These are phyloP conservation scores for Miscanthus lutarioriparius DNA, from an alignment of 176 grass and related monocot species.

Conservation along the genomic window DNA sequence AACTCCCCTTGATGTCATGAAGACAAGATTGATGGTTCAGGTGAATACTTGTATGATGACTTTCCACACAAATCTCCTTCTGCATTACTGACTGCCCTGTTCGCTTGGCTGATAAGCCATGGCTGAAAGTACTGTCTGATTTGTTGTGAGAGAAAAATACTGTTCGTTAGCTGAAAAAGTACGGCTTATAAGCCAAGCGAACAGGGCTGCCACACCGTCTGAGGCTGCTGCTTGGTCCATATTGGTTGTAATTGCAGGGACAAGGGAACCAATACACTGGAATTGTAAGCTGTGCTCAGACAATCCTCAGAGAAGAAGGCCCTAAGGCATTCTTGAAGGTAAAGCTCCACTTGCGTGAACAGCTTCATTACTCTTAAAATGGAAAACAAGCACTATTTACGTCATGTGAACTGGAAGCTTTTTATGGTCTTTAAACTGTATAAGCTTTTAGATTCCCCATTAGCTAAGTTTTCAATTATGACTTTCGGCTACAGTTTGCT, in stretches of 20 bases:
- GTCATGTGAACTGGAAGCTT: not conserved
- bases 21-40: conserved; percentile 98
- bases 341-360: not conserved
- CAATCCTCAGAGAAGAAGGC: conserved; percentile 80
- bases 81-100: too few species aligned
- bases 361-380: not conserved
- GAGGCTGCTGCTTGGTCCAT: too few species aligned
- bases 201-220: too few species aligned
- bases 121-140: too few species aligned
- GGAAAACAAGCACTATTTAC: not conserved
- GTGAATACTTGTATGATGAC: conserved; percentile 27
- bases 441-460: not conserved
- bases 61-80: not conserved
- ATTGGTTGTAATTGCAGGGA: conserved; percentile 40
- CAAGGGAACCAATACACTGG: conserved; percentile 72
- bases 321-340: conserved; percentile 81
- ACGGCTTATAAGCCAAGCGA: too few species aligned
- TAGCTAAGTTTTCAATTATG: not conserved
- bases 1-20: conserved; percentile 91
- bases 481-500: not conserved
- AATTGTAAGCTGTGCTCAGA: conserved; percentile 75
- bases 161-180: too few species aligned
- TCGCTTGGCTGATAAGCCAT: too few species aligned
- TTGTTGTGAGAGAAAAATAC: too few species aligned
- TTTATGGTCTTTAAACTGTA: not conserved